Evolutionary conservation across 345 rosid species (phyloP).

Genomic region (Citrus reticulata): DNA sequence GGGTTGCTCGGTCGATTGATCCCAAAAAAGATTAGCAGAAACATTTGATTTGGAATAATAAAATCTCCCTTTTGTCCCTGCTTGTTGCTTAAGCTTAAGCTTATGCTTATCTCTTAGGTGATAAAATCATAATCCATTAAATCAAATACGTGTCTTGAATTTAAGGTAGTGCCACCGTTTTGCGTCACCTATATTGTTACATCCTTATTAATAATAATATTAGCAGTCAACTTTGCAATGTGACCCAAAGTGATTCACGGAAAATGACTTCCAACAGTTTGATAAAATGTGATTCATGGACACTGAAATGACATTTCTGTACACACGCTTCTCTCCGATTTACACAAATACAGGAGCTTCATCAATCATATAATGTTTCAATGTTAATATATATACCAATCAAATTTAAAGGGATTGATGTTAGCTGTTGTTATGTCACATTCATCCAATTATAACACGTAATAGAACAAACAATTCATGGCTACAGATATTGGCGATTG

Average conservation of each 20-base stretch:
- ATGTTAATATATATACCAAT: neutral
- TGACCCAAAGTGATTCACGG: neutral
- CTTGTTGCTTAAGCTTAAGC: neutral
- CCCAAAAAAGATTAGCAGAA: too few species aligned
- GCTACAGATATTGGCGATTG: too few species aligned
- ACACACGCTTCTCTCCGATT: neutral
- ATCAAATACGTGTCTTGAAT: neutral
- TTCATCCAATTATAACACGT: neutral
- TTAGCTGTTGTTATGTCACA: neutral
- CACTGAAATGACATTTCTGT: neutral
- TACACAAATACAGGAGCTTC: neutral
- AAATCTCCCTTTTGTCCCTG: neutral
- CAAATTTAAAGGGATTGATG: neutral
- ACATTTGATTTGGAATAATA: too few species aligned
- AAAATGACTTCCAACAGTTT: conserved; percentile 12
- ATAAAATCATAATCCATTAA: neutral
- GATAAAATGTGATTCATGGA: neutral
- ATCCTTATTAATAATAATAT: neutral
- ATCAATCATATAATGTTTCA: neutral
- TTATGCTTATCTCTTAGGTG: neutral
- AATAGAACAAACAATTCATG: too few species aligned
- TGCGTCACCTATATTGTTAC: neutral
- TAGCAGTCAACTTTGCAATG: conserved; percentile 18
- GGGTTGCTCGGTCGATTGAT: too few species aligned
- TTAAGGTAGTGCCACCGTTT: neutral